A percentile compares a stretch with the other conserved stretches of the same genome.
Evolutionary conservation across 1,284 basidiomycete genomes (phyloP).

Genomic region (Cutaneotrichosporon spelunceum): DNA sequence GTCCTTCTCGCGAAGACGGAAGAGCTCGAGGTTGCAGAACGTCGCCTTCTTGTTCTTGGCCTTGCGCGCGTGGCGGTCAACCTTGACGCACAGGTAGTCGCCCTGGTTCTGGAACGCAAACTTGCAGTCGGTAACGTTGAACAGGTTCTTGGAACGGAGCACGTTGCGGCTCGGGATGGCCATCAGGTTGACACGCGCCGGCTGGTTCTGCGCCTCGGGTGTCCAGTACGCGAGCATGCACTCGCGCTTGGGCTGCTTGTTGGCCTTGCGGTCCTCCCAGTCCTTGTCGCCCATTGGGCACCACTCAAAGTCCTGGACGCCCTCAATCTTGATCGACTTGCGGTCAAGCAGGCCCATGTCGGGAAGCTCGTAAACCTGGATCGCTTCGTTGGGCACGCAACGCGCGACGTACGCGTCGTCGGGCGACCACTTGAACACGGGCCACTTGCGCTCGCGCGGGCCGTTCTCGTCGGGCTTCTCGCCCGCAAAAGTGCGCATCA

Average conservation of each 20-base stretch:
- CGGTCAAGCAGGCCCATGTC: constrained; percentile 92
- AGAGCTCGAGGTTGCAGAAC: constrained; percentile 98
- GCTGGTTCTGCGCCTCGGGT: constrained; percentile 93
- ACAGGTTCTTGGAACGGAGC: constrained; percentile 93
- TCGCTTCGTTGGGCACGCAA: constrained; percentile 82
- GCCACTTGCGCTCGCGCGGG: constrained; percentile 63
- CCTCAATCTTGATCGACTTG: constrained; percentile 97
- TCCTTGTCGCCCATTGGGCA: constrained; percentile 90
- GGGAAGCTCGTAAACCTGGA: constrained; percentile 94
- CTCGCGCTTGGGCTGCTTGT: constrained; percentile 57
- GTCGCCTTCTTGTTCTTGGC: constrained; percentile 99
- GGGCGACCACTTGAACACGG: constrained; percentile 93
- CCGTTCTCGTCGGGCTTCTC: constrained; percentile 56
- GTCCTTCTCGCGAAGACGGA: constrained; percentile 96
- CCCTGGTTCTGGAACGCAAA: constrained; percentile 99
- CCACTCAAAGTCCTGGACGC: constrained; percentile 99
- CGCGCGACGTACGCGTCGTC: constrained; percentile 95
- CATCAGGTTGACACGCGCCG: constrained; percentile 91
- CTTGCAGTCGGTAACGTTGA: constrained; percentile 98
- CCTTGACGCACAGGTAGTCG: constrained; percentile 98
- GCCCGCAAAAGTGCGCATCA: constrained; percentile 86
- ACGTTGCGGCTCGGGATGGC: constrained; percentile 80
- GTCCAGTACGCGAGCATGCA: constrained; percentile 98
- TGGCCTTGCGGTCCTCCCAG: constrained; percentile 65
- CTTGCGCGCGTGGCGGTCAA: constrained; percentile 74